phyloP scores from a whole-genome alignment of 768 basidiomycete species.

The Boletellus ananas region DNA sequence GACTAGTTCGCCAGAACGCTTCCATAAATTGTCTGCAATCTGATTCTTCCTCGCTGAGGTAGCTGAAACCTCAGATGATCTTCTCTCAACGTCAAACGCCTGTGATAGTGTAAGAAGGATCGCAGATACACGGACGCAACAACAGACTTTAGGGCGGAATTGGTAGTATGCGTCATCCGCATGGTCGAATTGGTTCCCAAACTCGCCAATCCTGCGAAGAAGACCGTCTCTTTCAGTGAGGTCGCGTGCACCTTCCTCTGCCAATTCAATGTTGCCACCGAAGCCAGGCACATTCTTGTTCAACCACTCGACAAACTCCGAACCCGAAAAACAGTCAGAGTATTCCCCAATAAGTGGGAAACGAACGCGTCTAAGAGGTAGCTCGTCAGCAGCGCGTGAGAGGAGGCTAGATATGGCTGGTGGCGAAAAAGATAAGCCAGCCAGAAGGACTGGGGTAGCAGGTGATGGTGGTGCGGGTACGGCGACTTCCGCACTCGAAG shows the following conservation, averaged over 20 bases:
- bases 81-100: slow-evolving; percentile 31
- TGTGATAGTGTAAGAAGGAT: slow-evolving; percentile 21
- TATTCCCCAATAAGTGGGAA: slow-evolving; percentile 84
- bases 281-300: slow-evolving; percentile 74
- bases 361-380: slow-evolving; percentile 67
- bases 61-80: slow-evolving; percentile 20
- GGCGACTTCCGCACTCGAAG: slow-evolving; percentile 38
- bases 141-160: slow-evolving; percentile 70
- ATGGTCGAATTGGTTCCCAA: slow-evolving; percentile 77
- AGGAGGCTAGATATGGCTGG: slow-evolving; percentile 66
- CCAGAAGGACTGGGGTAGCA: slow-evolving; percentile 61
- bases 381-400: slow-evolving; percentile 62
- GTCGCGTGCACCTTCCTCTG: slow-evolving; percentile 64
- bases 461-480: slow-evolving; percentile 37
- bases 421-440: slow-evolving; percentile 67
- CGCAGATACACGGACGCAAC: slow-evolving; percentile 8
- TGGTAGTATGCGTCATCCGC: slow-evolving; percentile 81
- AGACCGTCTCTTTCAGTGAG: slow-evolving; percentile 52
- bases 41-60: slow-evolving; percentile 30
- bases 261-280: slow-evolving; percentile 70
- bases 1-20: slow-evolving; percentile 66
- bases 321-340: slow-evolving; percentile 81
- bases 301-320: slow-evolving; percentile 85
- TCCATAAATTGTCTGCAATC: slow-evolving; percentile 55
- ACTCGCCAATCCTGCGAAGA: slow-evolving; percentile 72